Base-by-base conservation (phyloP, 202 grass and related monocot genomes). In the Carex arenaria region DNA sequence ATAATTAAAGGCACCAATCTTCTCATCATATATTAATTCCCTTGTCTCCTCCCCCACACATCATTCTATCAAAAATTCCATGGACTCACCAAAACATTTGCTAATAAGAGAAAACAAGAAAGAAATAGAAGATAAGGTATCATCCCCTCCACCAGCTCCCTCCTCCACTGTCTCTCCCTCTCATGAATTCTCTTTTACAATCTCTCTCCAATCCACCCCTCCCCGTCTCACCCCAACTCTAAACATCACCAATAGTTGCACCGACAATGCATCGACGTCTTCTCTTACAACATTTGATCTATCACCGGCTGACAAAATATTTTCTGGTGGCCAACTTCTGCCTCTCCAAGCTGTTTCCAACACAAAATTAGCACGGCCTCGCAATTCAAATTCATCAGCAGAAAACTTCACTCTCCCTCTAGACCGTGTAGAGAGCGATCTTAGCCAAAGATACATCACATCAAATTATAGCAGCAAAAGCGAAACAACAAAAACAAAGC, bases 121-220 rank as follows among this genome's bases (percentile, higher is more conserved):
- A 83, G 89, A 90, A 79, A 90, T 91, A 77, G 93, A 95, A 86
- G 93, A 99, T 64, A 89, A 91, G 23, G 94, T 90, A 89, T 82
- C 57, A 14, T 43, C 82, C 23, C 56, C 74, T 56, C 67, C 22
- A 26, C 5, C 64, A n/a, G n/a, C n/a, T 22, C 47, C 34, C 57
- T 78, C 82, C n/a, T 19, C 53, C 61, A 28, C 80, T 54, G 3
- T 80, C 5, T 92, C 92, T 7, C 88, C 82, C 3, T 85, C 82
- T 53, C 72, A 30, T 89, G 87, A 89, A 56, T 84, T 82, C 71
- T 87, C 84, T 76, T 92, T 92, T 73, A 62, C 80, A 84, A 85
- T 78, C 86, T 61, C 75, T 60, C 52, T 71, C 65, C 66, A 77
- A 38, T 49, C 83, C 47, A 70, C 51, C 22, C 30, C 73, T 11